Percentiles rank a stretch among this genome's conserved stretches.
Conservation (phyloP, 208 protist species). For the Crithidia acanthocephali region DNA sequence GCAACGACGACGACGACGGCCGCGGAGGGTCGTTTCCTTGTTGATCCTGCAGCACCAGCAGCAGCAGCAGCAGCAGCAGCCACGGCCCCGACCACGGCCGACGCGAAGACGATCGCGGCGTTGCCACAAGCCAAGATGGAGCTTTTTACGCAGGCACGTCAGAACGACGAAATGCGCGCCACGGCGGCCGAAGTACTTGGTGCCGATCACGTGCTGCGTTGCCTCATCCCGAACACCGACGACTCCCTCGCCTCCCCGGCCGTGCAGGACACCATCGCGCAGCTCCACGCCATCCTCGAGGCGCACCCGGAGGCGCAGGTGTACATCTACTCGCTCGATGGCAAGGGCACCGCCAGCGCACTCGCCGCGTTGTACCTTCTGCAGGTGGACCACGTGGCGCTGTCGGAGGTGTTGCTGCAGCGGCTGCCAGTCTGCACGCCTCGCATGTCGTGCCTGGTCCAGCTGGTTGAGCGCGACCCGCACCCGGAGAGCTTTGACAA, state of each 20-base stretch:
- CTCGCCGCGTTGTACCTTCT: constrained; percentile 34
- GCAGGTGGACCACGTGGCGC: constrained; percentile 23
- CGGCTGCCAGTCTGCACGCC: constrained; percentile 34
- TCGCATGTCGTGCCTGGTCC: constrained; percentile 25
- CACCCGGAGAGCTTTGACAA: constrained; percentile 24
- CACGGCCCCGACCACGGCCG: not conserved
- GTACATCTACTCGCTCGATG: constrained; percentile 37
- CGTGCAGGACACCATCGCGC: constrained; percentile 9
- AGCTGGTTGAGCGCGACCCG: constrained; percentile 27
- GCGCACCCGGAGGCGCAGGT: constrained; percentile 22
- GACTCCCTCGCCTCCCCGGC: constrained; percentile 1
- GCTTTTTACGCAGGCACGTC: not conserved
- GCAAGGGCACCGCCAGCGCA: constrained; percentile 35
- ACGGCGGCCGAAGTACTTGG: constrained; percentile 3
- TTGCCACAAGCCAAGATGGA: not conserved
- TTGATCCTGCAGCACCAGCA: not conserved
- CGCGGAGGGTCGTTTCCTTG: not conserved
- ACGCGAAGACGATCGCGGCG: not conserved
- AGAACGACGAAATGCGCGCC: constrained; percentile 9
- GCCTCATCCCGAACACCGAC: constrained; percentile 7
- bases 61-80: too few species aligned
- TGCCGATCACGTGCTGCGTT: constrained; percentile 18
- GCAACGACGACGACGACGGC: not conserved
- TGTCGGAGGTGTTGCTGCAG: constrained; percentile 23
- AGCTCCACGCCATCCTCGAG: constrained; percentile 11